Conservation (phyloP, 2,329 filamentous ascomycete species). For the Didymella pinodella region DNA sequence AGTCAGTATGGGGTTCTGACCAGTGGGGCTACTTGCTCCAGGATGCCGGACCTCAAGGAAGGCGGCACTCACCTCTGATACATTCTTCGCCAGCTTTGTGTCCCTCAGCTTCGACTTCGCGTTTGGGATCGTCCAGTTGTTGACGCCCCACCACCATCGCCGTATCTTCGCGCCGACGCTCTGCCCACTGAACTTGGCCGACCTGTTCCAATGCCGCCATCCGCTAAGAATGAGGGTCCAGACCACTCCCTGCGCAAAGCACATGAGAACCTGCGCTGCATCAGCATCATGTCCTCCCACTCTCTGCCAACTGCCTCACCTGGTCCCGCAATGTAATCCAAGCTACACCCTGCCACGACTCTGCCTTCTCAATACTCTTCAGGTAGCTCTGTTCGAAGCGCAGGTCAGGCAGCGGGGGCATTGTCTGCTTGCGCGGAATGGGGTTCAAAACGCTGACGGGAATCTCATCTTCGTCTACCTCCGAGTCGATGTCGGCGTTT, state of each 20-base stretch:
- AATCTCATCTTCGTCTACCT: conserved; percentile 70
- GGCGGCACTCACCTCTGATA: conserved; percentile 47
- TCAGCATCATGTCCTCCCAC: conserved; percentile 2
- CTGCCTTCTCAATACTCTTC: conserved; percentile 80
- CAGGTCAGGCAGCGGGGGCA: conserved; percentile 81
- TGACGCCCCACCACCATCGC: conserved; percentile 94
- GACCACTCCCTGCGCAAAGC: conserved; percentile 84
- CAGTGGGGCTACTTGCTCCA: conserved; percentile 1
- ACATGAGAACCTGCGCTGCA: conserved; percentile 75
- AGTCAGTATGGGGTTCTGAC: conserved; percentile 23
- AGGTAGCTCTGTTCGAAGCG: conserved; percentile 99
- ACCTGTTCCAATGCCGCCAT: conserved; percentile 90
- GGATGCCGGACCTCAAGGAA: conserved; percentile 42
- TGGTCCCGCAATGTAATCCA: conserved; percentile 91
- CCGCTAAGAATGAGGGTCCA: conserved; percentile 86
- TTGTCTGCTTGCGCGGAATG: conserved; percentile 60
- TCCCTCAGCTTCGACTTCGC: conserved; percentile 34
- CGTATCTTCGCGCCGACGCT: conserved; percentile 78
- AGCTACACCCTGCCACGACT: conserved; percentile 79
- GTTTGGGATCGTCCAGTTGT: conserved; percentile 73
- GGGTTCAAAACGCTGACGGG: conserved; percentile 70
- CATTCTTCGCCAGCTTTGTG: conserved; percentile 44
- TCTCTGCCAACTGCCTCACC: conserved; percentile 57
- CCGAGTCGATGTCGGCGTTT: conserved; percentile 53
- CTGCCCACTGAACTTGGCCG: conserved; percentile 77